Evolutionary conservation across 192 early-diverging fungal species (phyloP).

Genomic region (Rhizophlyctis rosea): DNA sequence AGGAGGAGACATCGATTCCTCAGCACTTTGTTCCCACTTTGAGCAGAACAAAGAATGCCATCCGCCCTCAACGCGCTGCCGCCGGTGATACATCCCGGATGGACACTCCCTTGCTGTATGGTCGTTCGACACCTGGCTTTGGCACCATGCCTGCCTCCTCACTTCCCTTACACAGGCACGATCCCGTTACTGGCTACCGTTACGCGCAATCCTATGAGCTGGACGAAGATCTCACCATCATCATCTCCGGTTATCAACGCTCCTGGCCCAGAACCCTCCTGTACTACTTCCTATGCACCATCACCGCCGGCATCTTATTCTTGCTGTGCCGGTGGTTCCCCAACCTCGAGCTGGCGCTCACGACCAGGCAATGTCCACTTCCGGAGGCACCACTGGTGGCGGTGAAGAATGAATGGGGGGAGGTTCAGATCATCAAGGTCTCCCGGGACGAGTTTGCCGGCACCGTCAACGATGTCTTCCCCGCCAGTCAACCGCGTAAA

Average conservation of each 20-base stretch:
- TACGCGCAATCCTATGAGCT: conserved; percentile 42
- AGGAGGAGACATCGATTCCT: not conserved
- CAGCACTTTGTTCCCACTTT: conserved; percentile 6
- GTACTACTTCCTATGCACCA: conserved; percentile 63
- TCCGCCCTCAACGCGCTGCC: conserved; percentile 25
- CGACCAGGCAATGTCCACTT: conserved; percentile 61
- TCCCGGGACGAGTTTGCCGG: conserved; percentile 19
- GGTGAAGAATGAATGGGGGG: conserved; percentile 48
- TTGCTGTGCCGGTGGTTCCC: conserved; percentile 87
- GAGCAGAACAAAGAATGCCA: conserved; percentile 17
- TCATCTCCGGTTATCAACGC: conserved; percentile 63
- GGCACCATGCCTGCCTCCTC: conserved; percentile 1
- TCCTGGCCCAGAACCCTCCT: conserved; percentile 44
- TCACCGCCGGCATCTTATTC: conserved; percentile 69
- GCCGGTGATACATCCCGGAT: conserved; percentile 14
- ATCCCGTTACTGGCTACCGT: too few species aligned
- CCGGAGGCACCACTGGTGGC: conserved; percentile 70
- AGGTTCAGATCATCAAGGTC: conserved; percentile 33
- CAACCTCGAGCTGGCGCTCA: conserved; percentile 65
- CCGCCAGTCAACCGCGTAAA: conserved; percentile 11
- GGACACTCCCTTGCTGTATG: not conserved
- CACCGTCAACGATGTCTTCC: conserved; percentile 41
- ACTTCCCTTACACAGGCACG: too few species aligned
- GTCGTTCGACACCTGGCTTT: not conserved
- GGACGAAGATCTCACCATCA: conserved; percentile 49